Evolutionary conservation across 257 asterid genomes (phyloP).

Genomic region (Lycium ferocissimum): DNA sequence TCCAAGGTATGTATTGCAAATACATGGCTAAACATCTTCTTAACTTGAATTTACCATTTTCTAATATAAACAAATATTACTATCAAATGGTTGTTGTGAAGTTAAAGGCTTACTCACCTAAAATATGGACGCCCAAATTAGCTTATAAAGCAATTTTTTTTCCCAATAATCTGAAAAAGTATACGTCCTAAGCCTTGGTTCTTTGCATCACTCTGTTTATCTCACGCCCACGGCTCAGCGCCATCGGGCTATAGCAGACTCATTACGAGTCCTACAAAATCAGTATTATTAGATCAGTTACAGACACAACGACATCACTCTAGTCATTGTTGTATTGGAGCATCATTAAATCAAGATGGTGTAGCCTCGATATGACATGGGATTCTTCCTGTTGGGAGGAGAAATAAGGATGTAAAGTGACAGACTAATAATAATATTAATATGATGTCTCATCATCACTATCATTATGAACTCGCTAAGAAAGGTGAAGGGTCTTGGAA

Average conservation of each 20-base stretch:
- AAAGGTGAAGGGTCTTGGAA: slow-evolving; percentile 89
- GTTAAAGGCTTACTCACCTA: background rate
- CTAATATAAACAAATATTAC: background rate
- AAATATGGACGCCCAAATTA: too few species aligned
- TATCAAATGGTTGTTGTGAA: background rate
- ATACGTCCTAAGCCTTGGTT: slow-evolving; percentile 74
- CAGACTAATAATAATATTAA: too few species aligned
- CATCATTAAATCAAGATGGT: slow-evolving; percentile 18
- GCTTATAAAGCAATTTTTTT: too few species aligned
- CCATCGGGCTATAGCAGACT: slow-evolving; percentile 54
- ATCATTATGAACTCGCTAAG: slow-evolving; percentile 48
- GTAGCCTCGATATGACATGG: slow-evolving; percentile 80
- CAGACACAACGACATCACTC: slow-evolving; percentile 47
- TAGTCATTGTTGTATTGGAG: slow-evolving; percentile 38
- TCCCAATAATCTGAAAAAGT: background rate
- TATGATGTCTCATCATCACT: slow-evolving; percentile 52
- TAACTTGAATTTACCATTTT: background rate
- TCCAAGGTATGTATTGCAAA: background rate
- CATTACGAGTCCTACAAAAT: slow-evolving; percentile 28
- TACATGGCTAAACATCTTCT: background rate
- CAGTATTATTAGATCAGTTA: slow-evolving; percentile 34
- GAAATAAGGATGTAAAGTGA: slow-evolving; percentile 22
- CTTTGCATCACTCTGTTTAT: slow-evolving; percentile 50
- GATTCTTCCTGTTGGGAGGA: slow-evolving; percentile 52
- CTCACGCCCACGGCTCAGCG: slow-evolving; percentile 51